A percentile compares a stretch with the other conserved stretches of the same genome.
Conservation (phyloP, 2,329 filamentous ascomycete species). For the Aureobasidium sp. region DNA sequence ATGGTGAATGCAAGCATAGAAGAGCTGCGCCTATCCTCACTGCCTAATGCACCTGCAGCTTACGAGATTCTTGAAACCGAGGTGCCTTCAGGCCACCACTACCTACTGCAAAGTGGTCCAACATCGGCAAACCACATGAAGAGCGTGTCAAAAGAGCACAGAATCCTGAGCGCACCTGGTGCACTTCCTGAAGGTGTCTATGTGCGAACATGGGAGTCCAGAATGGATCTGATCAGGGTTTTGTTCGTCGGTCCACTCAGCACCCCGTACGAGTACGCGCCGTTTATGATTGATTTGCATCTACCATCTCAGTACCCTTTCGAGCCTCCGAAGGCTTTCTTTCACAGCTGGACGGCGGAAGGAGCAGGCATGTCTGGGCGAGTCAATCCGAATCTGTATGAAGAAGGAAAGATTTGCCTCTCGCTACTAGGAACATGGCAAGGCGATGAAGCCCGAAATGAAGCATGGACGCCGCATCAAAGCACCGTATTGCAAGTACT, state of each 20-base stretch:
- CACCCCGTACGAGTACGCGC: constrained; percentile 55
- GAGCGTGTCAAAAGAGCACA: constrained; percentile 51
- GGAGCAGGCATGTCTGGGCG: constrained; percentile 40
- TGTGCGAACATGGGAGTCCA: constrained; percentile 52
- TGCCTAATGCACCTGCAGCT: constrained; percentile 8
- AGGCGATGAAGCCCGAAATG: constrained; percentile 41
- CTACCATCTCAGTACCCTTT: constrained; percentile 44
- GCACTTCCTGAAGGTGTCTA: constrained; percentile 48
- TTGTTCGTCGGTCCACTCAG: constrained; percentile 50
- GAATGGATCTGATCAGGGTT: constrained; percentile 52
- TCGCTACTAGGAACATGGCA: constrained; percentile 55
- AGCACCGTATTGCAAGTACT: constrained; percentile 52
- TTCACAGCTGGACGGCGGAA: constrained; percentile 45
- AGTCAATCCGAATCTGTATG: constrained; percentile 59
- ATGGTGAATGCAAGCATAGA: neutral
- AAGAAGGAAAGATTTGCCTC: constrained; percentile 56
- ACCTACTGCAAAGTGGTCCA: constrained; percentile 19
- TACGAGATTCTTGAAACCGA: constrained; percentile 33
- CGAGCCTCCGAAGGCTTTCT: constrained; percentile 48
- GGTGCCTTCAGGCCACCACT: constrained; percentile 40
- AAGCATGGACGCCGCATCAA: constrained; percentile 46
- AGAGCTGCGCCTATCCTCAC: constrained; percentile 1
- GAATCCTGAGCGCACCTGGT: constrained; percentile 41
- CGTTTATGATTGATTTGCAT: constrained; percentile 54
- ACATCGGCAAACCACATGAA: constrained; percentile 35